Evolutionary conservation across 2,329 filamentous ascomycete species (phyloP), one percentile per base, ranked within the genome.

Genomic region (Epichloe sibirici): DNA sequence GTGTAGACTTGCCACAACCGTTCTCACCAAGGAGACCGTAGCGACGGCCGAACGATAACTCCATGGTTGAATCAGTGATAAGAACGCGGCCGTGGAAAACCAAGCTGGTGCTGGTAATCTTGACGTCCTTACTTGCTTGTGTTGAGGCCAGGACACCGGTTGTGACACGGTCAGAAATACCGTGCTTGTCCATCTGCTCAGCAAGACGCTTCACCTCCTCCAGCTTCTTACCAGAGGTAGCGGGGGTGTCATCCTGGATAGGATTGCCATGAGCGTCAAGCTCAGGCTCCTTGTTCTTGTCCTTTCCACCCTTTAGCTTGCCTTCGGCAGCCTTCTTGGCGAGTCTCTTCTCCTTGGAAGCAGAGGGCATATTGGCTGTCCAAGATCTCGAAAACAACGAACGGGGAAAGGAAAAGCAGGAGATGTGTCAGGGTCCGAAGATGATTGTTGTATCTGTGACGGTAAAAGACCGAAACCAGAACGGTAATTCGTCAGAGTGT

Each of bases 41-140:
- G 65, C 93, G 83, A 64, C 90, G 87, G 60, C 87, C 90, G 69
- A 89, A 93, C 69, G 87, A 91, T 65, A 98, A 79, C 73, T 98
- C 94, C 69, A 98, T 78, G 49, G 85, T 94, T 58, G 88, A 88
- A 72, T 98, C 93, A 67, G 85, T 91, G 73, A 98, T 88, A 56
- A 98, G 83, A 61, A 97, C 93, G 63, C 87, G 89, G 64, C 94
- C 93, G 79, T 98, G 94, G 82, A 98, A 98, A 58, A 96, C 91
- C 61, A 98, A 77, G 58, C 87, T 95, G 64, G 84, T 81, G 52
- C 90, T 95, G 59, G 85, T 95, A 69, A 98, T 93, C 79, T 98
- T 98, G 71, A 95, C 89, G 72, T 98, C 93, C 72, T 88, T 86
- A 75, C 87, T 94, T 61, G 87, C 78, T 58, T 80, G 72, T 58